These are phyloP conservation scores for Pleurotus platypus DNA, from an alignment of 768 basidiomycete species.

Conservation along the genomic window DNA sequence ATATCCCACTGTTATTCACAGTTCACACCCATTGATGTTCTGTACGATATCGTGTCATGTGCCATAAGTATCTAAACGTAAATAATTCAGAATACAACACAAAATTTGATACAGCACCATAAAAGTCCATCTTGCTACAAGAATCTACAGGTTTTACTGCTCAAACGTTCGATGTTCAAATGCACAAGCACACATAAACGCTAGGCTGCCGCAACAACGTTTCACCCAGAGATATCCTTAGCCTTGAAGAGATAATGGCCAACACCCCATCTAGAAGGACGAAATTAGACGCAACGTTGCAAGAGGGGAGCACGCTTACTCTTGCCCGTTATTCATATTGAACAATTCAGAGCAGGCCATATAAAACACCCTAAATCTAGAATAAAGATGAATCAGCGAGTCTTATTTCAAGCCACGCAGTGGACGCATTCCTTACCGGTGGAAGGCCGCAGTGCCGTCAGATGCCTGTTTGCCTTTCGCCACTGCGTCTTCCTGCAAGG, in stretches of 20 bases:
- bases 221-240: constrained; percentile 7
- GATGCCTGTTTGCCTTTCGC: constrained; percentile 6
- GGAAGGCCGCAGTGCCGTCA: constrained; percentile 2
- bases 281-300: not conserved
- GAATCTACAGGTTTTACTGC: too few relatives aligned
- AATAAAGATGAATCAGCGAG: not conserved
- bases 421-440: not conserved
- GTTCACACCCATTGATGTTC: too few relatives aligned
- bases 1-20: too few relatives aligned
- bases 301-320: constrained; percentile 39
- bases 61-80: too few relatives aligned
- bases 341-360: constrained; percentile 72
- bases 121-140: too few relatives aligned
- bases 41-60: too few relatives aligned
- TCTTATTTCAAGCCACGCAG: too few relatives aligned
- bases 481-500: constrained; percentile 33
- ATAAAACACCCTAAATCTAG: constrained; percentile 67
- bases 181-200: too few relatives aligned
- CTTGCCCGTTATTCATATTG: constrained; percentile 54
- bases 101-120: too few relatives aligned
- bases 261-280: constrained; percentile 44
- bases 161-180: too few relatives aligned
- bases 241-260: constrained; percentile 54
- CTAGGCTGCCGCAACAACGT: too few relatives aligned
- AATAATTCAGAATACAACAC: too few relatives aligned